Evolutionary conservation across 495 filamentous ascomycete species (phyloP).

Genomic region (Penicillium crystallinum): DNA sequence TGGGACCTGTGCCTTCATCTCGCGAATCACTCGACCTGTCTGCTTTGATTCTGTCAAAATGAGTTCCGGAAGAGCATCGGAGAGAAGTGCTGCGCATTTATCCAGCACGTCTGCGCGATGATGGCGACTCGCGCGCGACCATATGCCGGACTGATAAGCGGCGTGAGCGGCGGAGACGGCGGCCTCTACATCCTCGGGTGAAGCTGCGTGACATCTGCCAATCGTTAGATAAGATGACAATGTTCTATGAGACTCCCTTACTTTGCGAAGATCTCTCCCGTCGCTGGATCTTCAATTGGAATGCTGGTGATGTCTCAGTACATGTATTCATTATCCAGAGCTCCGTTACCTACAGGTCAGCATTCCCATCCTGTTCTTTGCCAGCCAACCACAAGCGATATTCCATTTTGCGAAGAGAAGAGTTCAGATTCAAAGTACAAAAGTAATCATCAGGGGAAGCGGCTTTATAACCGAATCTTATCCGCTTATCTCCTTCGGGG

Average conservation of each 20-base stretch:
- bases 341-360: background rate
- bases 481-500: background rate
- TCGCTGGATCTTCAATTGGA: constrained; percentile 20
- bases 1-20: constrained; percentile 61
- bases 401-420: background rate
- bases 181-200: constrained; percentile 39
- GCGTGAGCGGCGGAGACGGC: constrained; percentile 43
- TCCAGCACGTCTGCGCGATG: constrained; percentile 53
- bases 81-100: constrained; percentile 48
- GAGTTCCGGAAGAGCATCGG: constrained; percentile 42
- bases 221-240: background rate
- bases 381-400: constrained; percentile 4
- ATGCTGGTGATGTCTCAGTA: constrained; percentile 9
- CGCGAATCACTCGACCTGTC: constrained; percentile 57
- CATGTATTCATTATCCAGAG: background rate
- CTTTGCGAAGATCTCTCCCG: constrained; percentile 17
- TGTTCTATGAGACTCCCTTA: background rate
- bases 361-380: constrained; percentile 4
- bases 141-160: constrained; percentile 50
- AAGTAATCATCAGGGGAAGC: background rate
- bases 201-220: constrained; percentile 39
- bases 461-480: background rate
- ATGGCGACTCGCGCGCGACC: constrained; percentile 51
- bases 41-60: constrained; percentile 55
- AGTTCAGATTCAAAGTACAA: background rate